A percentile compares a stretch with the other conserved stretches of the same genome.
These are phyloP conservation scores for Dryas alaskensis DNA, from an alignment of 306 rosid genomes.

Conservation along the genomic window DNA sequence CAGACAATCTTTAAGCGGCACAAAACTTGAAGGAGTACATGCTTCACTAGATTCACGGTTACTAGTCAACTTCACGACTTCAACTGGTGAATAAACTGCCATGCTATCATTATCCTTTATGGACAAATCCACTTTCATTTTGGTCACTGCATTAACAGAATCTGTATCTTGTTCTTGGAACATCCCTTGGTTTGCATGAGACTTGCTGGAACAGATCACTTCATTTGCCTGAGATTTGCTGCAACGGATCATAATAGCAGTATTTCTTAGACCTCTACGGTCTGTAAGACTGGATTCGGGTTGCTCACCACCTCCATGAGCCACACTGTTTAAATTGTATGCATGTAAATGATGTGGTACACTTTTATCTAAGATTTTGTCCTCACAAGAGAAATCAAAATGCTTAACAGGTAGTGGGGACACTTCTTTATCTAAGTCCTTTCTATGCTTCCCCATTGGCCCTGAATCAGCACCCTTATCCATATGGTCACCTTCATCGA, in stretches of 20 bases:
- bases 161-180: conserved; percentile 34
- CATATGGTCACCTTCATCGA: conserved; percentile 41
- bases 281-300: conserved; percentile 33
- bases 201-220: conserved; percentile 19
- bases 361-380: conserved; percentile 50
- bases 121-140: conserved; percentile 21
- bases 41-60: conserved; percentile 44
- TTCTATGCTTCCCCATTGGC: conserved; percentile 39
- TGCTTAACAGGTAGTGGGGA: conserved; percentile 77
- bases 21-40: conserved; percentile 66
- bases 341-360: conserved; percentile 28
- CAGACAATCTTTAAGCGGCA: conserved; percentile 45
- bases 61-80: conserved; percentile 30
- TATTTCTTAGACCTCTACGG: conserved; percentile 13
- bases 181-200: conserved; percentile 37
- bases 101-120: conserved; percentile 37
- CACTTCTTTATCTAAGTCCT: conserved; percentile 47
- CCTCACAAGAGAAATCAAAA: conserved; percentile 83
- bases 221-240: conserved; percentile 33
- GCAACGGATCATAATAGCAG: conserved; percentile 6
- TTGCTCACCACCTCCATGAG: conserved; percentile 33
- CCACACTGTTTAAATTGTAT: conserved; percentile 28
- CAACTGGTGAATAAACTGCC: conserved; percentile 41
- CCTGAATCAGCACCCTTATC: conserved; percentile 35
- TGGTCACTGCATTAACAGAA: conserved; percentile 30